phyloP scores from a whole-genome alignment of 306 rosid species.

The Cajanus cajan region DNA sequence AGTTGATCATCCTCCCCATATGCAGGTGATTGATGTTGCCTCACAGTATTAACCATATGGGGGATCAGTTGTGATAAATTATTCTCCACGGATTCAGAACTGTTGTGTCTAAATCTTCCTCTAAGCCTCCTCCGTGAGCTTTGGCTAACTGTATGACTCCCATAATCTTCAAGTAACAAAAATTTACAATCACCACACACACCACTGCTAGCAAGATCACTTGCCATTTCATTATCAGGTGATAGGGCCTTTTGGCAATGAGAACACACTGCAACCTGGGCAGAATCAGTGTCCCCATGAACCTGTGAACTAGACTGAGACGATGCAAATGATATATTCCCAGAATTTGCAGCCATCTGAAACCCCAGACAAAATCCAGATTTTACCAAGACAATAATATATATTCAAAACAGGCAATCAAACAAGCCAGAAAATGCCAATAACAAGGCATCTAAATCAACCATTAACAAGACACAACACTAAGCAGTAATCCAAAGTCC shows the following conservation, averaged over 20 bases:
- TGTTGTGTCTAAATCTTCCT: slow-evolving; percentile 60
- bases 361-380: slow-evolving; percentile 38
- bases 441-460: slow-evolving; percentile 1
- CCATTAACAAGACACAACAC: not conserved
- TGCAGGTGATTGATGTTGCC: slow-evolving; percentile 49
- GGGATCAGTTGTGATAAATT: slow-evolving; percentile 52
- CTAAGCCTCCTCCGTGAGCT: slow-evolving; percentile 45
- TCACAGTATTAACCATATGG: slow-evolving; percentile 41
- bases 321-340: slow-evolving; percentile 36
- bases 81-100: slow-evolving; percentile 66
- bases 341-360: slow-evolving; percentile 57
- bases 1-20: slow-evolving; percentile 52
- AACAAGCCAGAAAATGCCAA: not conserved
- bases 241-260: slow-evolving; percentile 56
- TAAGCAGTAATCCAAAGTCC: not conserved
- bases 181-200: slow-evolving; percentile 91
- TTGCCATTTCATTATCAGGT: slow-evolving; percentile 47
- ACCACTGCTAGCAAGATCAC: slow-evolving; percentile 41
- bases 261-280: slow-evolving; percentile 50
- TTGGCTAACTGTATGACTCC: slow-evolving; percentile 34
- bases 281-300: slow-evolving; percentile 30
- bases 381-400: slow-evolving; percentile 4
- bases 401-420: not conserved
- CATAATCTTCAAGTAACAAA: slow-evolving; percentile 73
- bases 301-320: slow-evolving; percentile 35